These are phyloP conservation scores for Exophiala mesophila DNA, from an alignment of 2,329 filamentous ascomycete genomes.

Conservation along the genomic window DNA sequence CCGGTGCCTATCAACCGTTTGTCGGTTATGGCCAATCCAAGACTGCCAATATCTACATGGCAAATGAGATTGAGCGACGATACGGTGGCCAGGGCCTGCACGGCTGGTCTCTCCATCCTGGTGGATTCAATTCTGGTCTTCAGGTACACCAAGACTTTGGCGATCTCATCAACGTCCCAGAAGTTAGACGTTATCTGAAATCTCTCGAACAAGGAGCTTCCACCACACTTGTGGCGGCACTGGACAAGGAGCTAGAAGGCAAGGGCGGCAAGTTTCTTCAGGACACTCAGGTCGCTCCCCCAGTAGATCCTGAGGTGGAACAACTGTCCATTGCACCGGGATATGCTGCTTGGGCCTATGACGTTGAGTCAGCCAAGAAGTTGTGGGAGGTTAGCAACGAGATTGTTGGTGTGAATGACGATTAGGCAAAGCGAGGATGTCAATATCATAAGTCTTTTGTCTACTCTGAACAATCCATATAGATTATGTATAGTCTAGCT, in stretches of 20 bases:
- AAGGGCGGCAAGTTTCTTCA: slow-evolving; percentile 30
- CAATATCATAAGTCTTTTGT: no score
- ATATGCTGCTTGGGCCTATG: slow-evolving; percentile 20
- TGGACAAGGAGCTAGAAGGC: slow-evolving; percentile 28
- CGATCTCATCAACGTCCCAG: slow-evolving; percentile 19
- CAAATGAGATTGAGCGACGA: slow-evolving; percentile 47
- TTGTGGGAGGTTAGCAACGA: slow-evolving; percentile 20
- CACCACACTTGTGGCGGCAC: slow-evolving; percentile 29
- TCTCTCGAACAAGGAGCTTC: slow-evolving; percentile 35
- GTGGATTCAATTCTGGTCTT: slow-evolving; percentile 37
- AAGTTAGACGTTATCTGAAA: slow-evolving; percentile 28
- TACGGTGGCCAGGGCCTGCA: slow-evolving; percentile 43
- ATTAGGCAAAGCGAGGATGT: no score
- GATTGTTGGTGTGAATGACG: slow-evolving; percentile 19
- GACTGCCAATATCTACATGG: slow-evolving; percentile 47
- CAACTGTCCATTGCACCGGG: slow-evolving; percentile 5
- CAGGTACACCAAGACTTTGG: slow-evolving; percentile 16
- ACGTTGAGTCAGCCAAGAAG: slow-evolving; percentile 17
- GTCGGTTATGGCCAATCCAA: slow-evolving; percentile 47
- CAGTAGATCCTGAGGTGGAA: slow-evolving; percentile 7
- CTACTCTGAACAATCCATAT: no score
- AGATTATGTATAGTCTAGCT: no score
- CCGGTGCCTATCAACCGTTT: slow-evolving; percentile 31
- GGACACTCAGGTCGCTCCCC: slow-evolving; percentile 21
- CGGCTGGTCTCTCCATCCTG: slow-evolving; percentile 43